Evolutionary conservation across 2,329 filamentous ascomycete species (phyloP).

Genomic region (Raffaelea ambrosiae): DNA sequence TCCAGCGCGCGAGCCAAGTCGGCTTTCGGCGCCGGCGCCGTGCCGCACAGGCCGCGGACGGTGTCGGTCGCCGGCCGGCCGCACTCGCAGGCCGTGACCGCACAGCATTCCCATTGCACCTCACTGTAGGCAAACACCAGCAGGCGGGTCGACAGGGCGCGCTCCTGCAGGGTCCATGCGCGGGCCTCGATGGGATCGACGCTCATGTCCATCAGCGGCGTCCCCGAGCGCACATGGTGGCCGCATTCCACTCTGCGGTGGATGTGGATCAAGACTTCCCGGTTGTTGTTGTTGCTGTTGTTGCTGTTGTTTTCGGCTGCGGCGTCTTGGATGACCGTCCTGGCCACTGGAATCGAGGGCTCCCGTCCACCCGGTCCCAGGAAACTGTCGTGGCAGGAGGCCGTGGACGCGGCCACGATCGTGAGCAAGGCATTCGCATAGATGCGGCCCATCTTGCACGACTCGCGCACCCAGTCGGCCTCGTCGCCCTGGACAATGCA

Average conservation of each 20-base stretch:
- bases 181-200: background rate
- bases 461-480: background rate
- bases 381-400: background rate
- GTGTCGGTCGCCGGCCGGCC: background rate
- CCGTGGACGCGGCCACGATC: background rate
- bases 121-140: slow-evolving; percentile 8
- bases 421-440: background rate
- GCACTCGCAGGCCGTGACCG: background rate
- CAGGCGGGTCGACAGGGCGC: slow-evolving; percentile 9
- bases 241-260: background rate
- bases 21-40: too few relatives aligned
- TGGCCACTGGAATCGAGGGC: background rate
- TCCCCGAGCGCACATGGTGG: background rate
- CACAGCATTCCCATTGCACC: slow-evolving; percentile 4
- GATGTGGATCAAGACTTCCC: background rate
- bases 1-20: background rate
- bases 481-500: slow-evolving; percentile 2
- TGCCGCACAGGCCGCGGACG: too few relatives aligned
- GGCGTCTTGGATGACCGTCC: background rate
- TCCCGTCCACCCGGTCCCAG: background rate
- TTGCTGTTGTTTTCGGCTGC: background rate
- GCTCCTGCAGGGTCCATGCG: slow-evolving; percentile 13
- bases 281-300: background rate
- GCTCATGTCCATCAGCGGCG: background rate
- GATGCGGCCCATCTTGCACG: background rate